Evolutionary conservation across 257 asterid species (phyloP), one percentile per base, ranked within the genome.

Genomic region (Solanum dulcamara): DNA sequence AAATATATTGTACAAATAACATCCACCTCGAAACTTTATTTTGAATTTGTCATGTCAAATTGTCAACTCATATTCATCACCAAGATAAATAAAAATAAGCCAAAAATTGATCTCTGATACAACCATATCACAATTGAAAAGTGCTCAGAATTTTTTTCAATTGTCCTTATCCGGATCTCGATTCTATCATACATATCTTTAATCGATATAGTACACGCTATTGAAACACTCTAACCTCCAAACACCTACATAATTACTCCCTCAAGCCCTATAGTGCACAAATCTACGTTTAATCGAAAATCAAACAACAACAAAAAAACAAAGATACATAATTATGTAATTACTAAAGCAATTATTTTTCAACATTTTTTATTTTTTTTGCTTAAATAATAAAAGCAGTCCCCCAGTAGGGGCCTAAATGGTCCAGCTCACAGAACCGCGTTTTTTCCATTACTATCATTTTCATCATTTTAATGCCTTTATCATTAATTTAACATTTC

Each of bases 391-490:
- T 67, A 67, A 15, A 17, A 28, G 38, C 20, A 40, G 17, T 70
- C 3, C 8, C 7, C 0, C 38, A 38, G 40, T 50, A 8, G 40
- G 81, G 85, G 17, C 14, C 67, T 66, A 35, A 75, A 71, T 53
- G 85, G 83, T 84, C 87, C 89, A 87, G 84, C 87, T 85, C 83
- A 87, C 18, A 67, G 64, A 84, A 84, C 82, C 89, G 89, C 89
- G 89, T 87, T 87, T 84, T 28, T 38, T 32, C 83, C 83, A 79
- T 30, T 79, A 81, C 74, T 53, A 22, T 67, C 85, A 83, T 70
- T 83, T 64, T 48, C 86, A 46, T 4, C 14, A 35, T 44, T 3
- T 40, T 75, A 24, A 42, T 74, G 37, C 20, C 37, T 75, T 74
- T 13, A 75, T 75, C 57, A 24, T 15, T 15, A 75, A 7, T 26